Percentiles rank a stretch among this genome's conserved stretches.
phyloP scores from a whole-genome alignment of 2,329 filamentous ascomycete genomes.

The Penicillium sp. region DNA sequence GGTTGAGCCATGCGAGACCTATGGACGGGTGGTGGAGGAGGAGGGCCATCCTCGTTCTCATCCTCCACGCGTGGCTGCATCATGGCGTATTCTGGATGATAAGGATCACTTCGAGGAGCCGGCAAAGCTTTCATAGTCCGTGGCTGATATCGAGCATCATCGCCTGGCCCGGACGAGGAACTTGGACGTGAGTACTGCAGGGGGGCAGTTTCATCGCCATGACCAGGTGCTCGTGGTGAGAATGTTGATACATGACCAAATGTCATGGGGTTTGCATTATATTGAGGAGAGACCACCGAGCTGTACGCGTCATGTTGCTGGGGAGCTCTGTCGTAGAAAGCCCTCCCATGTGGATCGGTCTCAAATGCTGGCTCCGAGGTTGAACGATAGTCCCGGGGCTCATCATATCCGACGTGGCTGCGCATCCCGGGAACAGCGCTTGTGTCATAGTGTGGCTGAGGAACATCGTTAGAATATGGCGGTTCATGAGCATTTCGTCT shows the following conservation, averaged over 20 bases:
- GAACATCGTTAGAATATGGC: constrained; percentile 25
- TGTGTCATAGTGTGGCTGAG: constrained; percentile 28
- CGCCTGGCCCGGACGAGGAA: constrained; percentile 22
- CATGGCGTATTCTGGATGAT: constrained; percentile 45
- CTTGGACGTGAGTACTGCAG: constrained; percentile 23
- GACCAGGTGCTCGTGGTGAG: constrained; percentile 22
- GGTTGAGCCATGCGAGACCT: constrained; percentile 37
- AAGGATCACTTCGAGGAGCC: constrained; percentile 32
- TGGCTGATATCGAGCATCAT: constrained; percentile 31
- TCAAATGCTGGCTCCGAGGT: constrained; percentile 25
- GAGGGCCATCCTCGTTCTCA: constrained; percentile 45
- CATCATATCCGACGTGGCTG: constrained; percentile 33
- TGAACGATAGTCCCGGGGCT: constrained; percentile 29
- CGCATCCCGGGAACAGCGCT: constrained; percentile 27
- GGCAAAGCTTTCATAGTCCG: constrained; percentile 34
- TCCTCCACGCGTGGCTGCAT: constrained; percentile 56
- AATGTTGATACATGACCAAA: constrained; percentile 29
- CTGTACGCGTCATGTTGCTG: constrained; percentile 29
- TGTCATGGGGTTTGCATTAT: constrained; percentile 26
- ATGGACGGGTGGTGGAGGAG: constrained; percentile 43
- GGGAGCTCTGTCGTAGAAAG: constrained; percentile 19
- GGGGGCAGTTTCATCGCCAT: constrained; percentile 25
- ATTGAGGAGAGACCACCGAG: constrained; percentile 31
- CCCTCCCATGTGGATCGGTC: constrained; percentile 18
- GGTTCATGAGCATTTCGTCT: constrained; percentile 30